Evolutionary conservation across 176 grass and related monocot species (phyloP), one percentile per base, ranked within the genome.

Genomic region (Lolium multiflorum): DNA sequence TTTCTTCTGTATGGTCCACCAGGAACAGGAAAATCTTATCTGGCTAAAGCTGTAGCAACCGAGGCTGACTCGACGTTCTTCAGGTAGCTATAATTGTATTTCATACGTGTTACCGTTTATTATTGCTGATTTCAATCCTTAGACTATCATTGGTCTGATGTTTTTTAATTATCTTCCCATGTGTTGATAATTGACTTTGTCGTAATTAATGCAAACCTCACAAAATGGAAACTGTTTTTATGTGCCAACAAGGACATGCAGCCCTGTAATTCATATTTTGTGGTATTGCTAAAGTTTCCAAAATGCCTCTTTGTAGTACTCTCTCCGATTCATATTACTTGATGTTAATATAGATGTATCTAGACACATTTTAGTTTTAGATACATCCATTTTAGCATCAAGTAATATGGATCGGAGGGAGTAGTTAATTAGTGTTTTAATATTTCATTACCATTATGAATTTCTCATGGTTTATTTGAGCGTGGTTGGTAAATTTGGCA

Each of bases 11-110:
- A 96, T 41, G 96, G 96, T 26, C 96, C 96, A 63, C 96, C 93
- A 80, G 96, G 96, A 94, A 98, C 96, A 89, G 96, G 96, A 92
- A 98, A 98, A 77, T 98, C 96, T 61, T 98, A 98, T 87, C 88
- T 98, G 87, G 96, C 96, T 71, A 98, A 98, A 86, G 96, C 96
- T 51, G 96, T 98, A 1, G 96, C 96, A 66, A 98, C 96, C 1
- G 93, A 98, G 84, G 96, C 96, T n/a, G 96, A 98, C 84, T 98
- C 96, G 28, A 98, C 93, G 4, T 98, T 98, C 73, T 98, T 98
- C 93, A 98, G 96, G 96, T 98, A 83, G 44, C 44, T 81, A 80
- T 56, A 35, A 35, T 35, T 35, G 31, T 35, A 35, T 35, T 35
- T 35, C 31, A 35, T 35, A 35, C 31, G 31, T 35, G 31, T 35